Evolutionary conservation across 352 stramenopile species (phyloP).

Genomic region (Peronospora tabacina): DNA sequence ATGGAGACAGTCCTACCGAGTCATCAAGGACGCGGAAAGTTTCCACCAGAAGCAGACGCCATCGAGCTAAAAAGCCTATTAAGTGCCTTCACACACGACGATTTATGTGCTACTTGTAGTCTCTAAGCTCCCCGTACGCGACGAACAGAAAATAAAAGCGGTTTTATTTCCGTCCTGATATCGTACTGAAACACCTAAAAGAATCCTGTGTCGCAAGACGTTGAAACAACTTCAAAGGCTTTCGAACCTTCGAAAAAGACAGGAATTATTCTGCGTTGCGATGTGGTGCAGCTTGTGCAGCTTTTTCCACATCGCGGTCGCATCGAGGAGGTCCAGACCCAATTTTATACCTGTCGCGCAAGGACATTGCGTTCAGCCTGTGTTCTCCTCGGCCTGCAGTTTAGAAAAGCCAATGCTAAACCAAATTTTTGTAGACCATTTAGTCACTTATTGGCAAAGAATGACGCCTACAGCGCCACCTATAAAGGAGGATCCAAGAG

Average conservation of each 20-base stretch:
- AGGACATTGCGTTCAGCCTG: slow-evolving; percentile 15
- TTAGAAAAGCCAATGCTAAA: slow-evolving; percentile 15
- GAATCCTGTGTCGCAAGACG: neutral
- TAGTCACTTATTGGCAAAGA: slow-evolving; percentile 18
- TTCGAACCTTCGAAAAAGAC: neutral
- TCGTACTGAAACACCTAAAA: slow-evolving; percentile 11
- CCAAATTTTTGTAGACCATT: slow-evolving; percentile 9
- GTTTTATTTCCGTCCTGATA: slow-evolving; percentile 11
- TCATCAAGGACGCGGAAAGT: slow-evolving; percentile 17
- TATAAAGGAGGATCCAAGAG: neutral
- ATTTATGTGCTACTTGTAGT: slow-evolving; percentile 12
- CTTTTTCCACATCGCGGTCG: slow-evolving; percentile 11
- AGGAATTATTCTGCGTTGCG: slow-evolving; percentile 8
- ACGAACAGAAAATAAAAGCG: slow-evolving; percentile 15
- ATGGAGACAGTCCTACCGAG: slow-evolving; percentile 11
- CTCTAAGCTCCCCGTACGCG: slow-evolving; percentile 1
- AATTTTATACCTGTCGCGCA: slow-evolving; percentile 7
- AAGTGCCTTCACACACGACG: slow-evolving; percentile 10
- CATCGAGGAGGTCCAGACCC: slow-evolving; percentile 11
- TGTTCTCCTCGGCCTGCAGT: slow-evolving; percentile 14
- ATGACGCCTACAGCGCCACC: neutral
- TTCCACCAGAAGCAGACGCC: slow-evolving; percentile 4
- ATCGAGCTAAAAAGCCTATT: slow-evolving; percentile 17
- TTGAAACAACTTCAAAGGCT: too few species aligned
- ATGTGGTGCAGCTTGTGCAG: slow-evolving; percentile 12